Base-by-base conservation (phyloP, 805 yeast species). In the Hagleromyces aurorensis region DNA sequence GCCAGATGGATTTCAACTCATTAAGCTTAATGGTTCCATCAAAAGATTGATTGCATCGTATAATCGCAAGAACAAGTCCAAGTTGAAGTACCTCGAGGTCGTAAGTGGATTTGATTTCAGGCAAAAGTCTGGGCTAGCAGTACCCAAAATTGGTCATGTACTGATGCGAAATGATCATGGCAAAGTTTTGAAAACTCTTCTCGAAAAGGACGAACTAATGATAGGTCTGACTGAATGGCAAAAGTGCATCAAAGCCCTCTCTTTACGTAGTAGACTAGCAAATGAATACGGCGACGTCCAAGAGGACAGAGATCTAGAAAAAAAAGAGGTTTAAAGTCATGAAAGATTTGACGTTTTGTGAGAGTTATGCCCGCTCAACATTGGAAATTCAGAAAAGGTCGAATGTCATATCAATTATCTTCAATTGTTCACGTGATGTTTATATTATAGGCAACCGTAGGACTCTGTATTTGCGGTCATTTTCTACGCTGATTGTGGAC, bases 21-120 rank as follows among this genome's bases (percentile, higher is more conserved):
- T 49, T 1, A 16, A 28, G 1, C 15, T 34, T 1, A 21, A 21
- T 3, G 4, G 23, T 10, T 25, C 40, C 7, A 14, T 32, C 5
- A 40, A 35, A 27, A 12, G 13, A 5, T 12, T 34, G 6, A 36
- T 44, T 7, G 29, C 27, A 15, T 16, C 19, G 9, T 38, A 37
- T 14, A 45, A 46, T 28, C 34, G 23, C 19, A 19, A 21, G 5
- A 9, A 15, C n/a, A 30, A 21, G 13, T 23, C 23, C 8, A 20
- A 12, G 11, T 35, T 50, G 1, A 37, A 37, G 16, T 48, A 33
- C 19, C 4, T 48, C 6, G 47, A 49, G 8, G 49, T 50, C 2
- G 51, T 52, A 5, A 40, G 44, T 21, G 57, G 56, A 1, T 52
- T 50, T 26, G 40, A 49, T 37, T 52, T 52, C 19, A 45, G 35